Conservation (phyloP, 768 basidiomycete genomes). For the Clathrus columnatus region DNA sequence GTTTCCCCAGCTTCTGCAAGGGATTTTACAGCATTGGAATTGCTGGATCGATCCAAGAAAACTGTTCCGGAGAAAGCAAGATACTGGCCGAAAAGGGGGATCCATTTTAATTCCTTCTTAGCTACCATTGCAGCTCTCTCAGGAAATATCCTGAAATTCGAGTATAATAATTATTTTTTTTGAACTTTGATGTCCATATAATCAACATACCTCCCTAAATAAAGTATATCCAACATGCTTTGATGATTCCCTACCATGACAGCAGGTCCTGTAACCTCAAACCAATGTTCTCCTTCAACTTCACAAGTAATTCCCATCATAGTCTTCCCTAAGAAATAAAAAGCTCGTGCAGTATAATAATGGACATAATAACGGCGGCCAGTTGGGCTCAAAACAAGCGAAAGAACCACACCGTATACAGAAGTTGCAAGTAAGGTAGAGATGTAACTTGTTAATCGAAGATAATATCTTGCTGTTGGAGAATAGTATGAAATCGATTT, state of each 20-base stretch:
- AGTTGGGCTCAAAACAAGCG: conserved; percentile 53
- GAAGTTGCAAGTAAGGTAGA: conserved; percentile 63
- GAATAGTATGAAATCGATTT: conserved; percentile 49
- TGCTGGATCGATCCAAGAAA: conserved; percentile 85
- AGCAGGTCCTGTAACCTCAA: conserved; percentile 53
- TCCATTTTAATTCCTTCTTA: conserved; percentile 80
- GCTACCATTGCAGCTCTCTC: conserved; percentile 80
- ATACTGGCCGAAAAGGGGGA: conserved; percentile 80
- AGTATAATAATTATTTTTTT: background rate
- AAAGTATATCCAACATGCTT: conserved; percentile 82
- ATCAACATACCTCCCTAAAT: conserved; percentile 60
- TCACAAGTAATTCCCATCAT: conserved; percentile 59
- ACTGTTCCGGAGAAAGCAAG: conserved; percentile 85
- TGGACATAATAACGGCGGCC: conserved; percentile 76
- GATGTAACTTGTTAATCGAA: conserved; percentile 63
- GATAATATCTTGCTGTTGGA: conserved; percentile 58
- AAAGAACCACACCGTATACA: conserved; percentile 60
- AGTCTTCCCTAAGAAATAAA: conserved; percentile 61
- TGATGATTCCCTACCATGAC: conserved; percentile 88
- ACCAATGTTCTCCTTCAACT: conserved; percentile 81
- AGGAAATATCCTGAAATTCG: conserved; percentile 62
- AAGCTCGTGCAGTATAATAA: conserved; percentile 71
- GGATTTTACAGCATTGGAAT: conserved; percentile 60
- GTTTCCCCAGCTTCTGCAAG: conserved; percentile 67
- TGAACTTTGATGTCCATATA: conserved; percentile 12